Percentiles rank a stretch among this genome's conserved stretches.
Evolutionary conservation across 495 filamentous ascomycete species (phyloP).

Genomic region (Xylaria acuta): DNA sequence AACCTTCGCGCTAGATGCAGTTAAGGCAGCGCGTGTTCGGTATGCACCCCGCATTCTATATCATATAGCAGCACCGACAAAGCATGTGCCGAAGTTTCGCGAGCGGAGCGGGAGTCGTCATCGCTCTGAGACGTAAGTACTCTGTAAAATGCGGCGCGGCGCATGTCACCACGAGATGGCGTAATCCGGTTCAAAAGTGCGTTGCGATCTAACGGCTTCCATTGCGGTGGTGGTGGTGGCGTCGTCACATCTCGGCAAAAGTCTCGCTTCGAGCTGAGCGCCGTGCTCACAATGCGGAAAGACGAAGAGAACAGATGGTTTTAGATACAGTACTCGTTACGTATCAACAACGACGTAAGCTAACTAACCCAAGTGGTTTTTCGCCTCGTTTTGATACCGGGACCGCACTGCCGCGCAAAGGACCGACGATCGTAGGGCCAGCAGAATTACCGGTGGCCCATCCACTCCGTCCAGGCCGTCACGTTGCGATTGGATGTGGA

Average conservation of each 20-base stretch:
- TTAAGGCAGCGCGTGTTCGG: background rate
- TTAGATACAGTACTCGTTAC: background rate
- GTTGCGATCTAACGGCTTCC: slow-evolving; percentile 11
- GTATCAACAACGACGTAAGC: background rate
- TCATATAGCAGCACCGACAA: background rate
- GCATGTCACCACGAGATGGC: slow-evolving; percentile 1
- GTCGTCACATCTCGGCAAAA: background rate
- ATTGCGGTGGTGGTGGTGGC: background rate
- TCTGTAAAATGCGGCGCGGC: background rate
- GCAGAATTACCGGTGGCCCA: background rate
- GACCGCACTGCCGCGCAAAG: background rate
- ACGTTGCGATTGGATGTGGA: background rate
- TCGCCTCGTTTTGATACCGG: background rate
- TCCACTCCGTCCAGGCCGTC: slow-evolving; percentile 4
- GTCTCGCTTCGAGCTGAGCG: background rate
- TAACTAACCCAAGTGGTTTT: background rate
- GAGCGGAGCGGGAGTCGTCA: background rate
- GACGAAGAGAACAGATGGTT: background rate
- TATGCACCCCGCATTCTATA: slow-evolving; percentile 1
- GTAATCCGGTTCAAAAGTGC: slow-evolving; percentile 5
- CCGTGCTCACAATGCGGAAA: background rate
- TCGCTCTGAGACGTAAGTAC: background rate
- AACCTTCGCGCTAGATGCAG: background rate
- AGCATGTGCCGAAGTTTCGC: slow-evolving; percentile 2
- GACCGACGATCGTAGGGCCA: slow-evolving; percentile 1